Base-by-base conservation (phyloP, 192 early-diverging fungal genomes). In the Coemansia sp. region DNA sequence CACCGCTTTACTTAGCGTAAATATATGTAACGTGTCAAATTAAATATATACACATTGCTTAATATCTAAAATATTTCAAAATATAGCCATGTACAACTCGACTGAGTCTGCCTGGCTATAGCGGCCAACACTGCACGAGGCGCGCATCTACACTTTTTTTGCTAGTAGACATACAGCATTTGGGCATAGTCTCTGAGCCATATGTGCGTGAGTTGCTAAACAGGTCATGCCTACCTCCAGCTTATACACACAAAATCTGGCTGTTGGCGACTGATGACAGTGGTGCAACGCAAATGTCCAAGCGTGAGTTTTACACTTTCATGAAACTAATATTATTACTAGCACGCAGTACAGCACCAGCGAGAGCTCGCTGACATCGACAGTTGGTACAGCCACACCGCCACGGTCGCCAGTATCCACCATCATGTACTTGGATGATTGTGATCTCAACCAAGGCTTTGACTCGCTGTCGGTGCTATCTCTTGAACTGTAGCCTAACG, bases 101-200 rank as follows among this genome's bases (percentile, higher is more conserved):
- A 25, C 53, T 14, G 29, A 55, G 21, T 39, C 37, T 37, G 24
- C 41, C 24, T 64, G 67, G 17, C 73, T 67, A 12, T 75, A 67
- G 73, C 56, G 73, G 22, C 73, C 73, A 7, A 57, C 73, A 4
- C 56, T 69, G 17, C 64, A 64, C 48, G 73, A 75, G 56, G 61
- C 49, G 14, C 63, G 64, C 14, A 60, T 59, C 23, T 75, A 70
- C 56, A 66, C 63, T 55, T 41, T 75, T 65, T 51, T 55, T 50
- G n/a, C 59, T 63, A 9, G 24, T 70, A 2, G 67, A 69, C 61
- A 59, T 38, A 11, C 45, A 63, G 24, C 53, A 45, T 7, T 37
- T 19, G 5, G 64, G 64, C 2, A 25, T 59, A 38, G 60, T 59
- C 9, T 9, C 43, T n/a, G 23, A 43, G 2, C 47, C 23, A 21